A percentile compares a stretch with the other conserved stretches of the same genome.
Conservation (phyloP, 2,329 filamentous ascomycete genomes). For the Colletotrichum godetiae region DNA sequence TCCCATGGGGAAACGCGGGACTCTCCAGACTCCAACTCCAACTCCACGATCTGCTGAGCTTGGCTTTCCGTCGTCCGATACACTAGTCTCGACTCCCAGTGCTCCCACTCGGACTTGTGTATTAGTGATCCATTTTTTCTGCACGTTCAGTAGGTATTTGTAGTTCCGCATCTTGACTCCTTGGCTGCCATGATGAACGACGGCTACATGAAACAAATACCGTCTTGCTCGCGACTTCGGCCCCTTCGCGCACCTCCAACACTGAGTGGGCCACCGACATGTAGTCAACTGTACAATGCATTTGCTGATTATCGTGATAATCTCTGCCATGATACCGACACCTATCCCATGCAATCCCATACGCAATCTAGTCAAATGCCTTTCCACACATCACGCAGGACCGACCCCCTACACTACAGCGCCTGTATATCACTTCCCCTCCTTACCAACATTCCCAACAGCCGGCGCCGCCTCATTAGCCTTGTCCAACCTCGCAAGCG, state of each 20-base stretch:
- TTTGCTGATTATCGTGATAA: not conserved
- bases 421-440: not conserved
- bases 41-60: slow-evolving; percentile 32
- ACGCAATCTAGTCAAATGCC: not conserved
- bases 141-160: too few relatives aligned
- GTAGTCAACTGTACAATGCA: not conserved
- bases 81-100: not conserved
- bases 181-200: not conserved
- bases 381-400: not conserved
- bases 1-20: slow-evolving; percentile 25
- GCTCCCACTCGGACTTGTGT: not conserved
- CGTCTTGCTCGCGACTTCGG: not conserved
- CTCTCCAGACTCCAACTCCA: not conserved
- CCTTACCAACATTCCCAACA: slow-evolving; percentile 33
- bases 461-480: slow-evolving; percentile 54
- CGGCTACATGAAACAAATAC: not conserved
- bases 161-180: not conserved
- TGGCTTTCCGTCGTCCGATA: slow-evolving; percentile 25
- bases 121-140: slow-evolving; percentile 5
- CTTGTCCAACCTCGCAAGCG: slow-evolving; percentile 59
- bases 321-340: not conserved
- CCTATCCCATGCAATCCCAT: not conserved
- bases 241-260: not conserved
- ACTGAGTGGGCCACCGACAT: not conserved
- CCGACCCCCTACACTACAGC: not conserved